Percentiles rank a stretch among this genome's conserved stretches.
phyloP scores from a whole-genome alignment of 2,329 filamentous ascomycete genomes.

The Colletotrichum australisinense region DNA sequence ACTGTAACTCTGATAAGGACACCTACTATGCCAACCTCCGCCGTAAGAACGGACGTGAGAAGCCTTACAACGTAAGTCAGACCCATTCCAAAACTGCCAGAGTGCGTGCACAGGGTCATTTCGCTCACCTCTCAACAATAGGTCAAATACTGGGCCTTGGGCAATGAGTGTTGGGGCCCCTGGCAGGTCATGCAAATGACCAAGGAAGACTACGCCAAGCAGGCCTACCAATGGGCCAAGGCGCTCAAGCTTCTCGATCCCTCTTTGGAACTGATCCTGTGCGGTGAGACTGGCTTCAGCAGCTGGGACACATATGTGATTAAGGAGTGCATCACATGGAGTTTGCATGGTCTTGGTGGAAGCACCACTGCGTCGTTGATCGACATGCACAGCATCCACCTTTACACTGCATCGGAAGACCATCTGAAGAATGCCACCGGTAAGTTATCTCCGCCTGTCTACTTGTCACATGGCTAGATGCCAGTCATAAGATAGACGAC shows the following conservation, averaged over 20 bases:
- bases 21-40: constrained; percentile 87
- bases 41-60: constrained; percentile 77
- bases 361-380: constrained; percentile 60
- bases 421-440: constrained; percentile 62
- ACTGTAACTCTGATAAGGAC: constrained; percentile 83
- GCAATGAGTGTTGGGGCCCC: constrained; percentile 78
- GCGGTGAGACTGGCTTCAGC: constrained; percentile 76
- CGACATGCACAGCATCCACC: constrained; percentile 85
- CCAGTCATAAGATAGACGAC: neutral
- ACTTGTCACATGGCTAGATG: no score
- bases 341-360: constrained; percentile 47
- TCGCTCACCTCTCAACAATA: constrained; percentile 24
- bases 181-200: constrained; percentile 77
- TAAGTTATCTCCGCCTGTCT: neutral
- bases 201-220: constrained; percentile 76
- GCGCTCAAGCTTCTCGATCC: constrained; percentile 79
- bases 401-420: constrained; percentile 74
- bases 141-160: constrained; percentile 87
- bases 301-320: constrained; percentile 81
- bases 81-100: neutral
- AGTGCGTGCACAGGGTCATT: neutral
- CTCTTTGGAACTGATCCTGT: constrained; percentile 76
- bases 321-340: constrained; percentile 70
- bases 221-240: constrained; percentile 78
- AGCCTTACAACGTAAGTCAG: constrained; percentile 72